Evolutionary conservation across 2,329 filamentous ascomycete species (phyloP).

Genomic region (Leptographium galeiforme): DNA sequence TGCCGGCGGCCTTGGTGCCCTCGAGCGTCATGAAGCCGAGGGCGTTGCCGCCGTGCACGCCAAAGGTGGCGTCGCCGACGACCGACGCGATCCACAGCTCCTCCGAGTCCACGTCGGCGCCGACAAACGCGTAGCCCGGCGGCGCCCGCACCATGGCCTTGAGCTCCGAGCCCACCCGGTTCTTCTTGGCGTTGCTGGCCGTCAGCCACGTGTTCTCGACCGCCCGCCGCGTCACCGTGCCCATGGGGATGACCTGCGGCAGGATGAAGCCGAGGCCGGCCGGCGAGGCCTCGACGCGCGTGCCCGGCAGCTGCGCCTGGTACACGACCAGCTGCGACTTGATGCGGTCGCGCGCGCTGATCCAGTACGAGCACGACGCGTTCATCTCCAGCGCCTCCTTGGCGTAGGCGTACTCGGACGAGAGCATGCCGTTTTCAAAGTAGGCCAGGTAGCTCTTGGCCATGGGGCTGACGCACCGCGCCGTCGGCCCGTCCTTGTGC

Average conservation of each 20-base stretch:
- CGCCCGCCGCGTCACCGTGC: slow-evolving; percentile 83
- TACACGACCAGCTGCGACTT: slow-evolving; percentile 94
- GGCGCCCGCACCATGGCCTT: slow-evolving; percentile 95
- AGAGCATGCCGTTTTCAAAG: slow-evolving; percentile 79
- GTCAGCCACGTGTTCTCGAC: slow-evolving; percentile 99
- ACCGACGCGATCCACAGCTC: slow-evolving; percentile 97
- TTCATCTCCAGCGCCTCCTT: slow-evolving; percentile 98
- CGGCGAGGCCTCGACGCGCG: neutral
- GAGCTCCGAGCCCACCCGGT: slow-evolving; percentile 88
- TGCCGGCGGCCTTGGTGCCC: slow-evolving; percentile 85
- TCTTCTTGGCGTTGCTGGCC: slow-evolving; percentile 91
- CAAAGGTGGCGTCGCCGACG: slow-evolving; percentile 87
- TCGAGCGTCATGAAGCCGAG: slow-evolving; percentile 99
- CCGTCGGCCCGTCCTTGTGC: slow-evolving; percentile 82
- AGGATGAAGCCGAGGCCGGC: slow-evolving; percentile 63
- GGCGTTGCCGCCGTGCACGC: slow-evolving; percentile 88
- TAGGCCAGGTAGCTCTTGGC: slow-evolving; percentile 84
- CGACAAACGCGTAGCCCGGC: slow-evolving; percentile 82
- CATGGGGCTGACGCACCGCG: slow-evolving; percentile 74
- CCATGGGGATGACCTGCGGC: slow-evolving; percentile 95
- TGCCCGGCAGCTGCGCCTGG: slow-evolving; percentile 37
- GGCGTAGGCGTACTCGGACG: slow-evolving; percentile 78
- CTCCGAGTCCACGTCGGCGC: slow-evolving; percentile 92
- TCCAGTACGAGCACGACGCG: slow-evolving; percentile 97
- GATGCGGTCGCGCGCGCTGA: slow-evolving; percentile 85